Evolutionary conservation across 495 filamentous ascomycete species (phyloP).

Genomic region (Tuber indicum): DNA sequence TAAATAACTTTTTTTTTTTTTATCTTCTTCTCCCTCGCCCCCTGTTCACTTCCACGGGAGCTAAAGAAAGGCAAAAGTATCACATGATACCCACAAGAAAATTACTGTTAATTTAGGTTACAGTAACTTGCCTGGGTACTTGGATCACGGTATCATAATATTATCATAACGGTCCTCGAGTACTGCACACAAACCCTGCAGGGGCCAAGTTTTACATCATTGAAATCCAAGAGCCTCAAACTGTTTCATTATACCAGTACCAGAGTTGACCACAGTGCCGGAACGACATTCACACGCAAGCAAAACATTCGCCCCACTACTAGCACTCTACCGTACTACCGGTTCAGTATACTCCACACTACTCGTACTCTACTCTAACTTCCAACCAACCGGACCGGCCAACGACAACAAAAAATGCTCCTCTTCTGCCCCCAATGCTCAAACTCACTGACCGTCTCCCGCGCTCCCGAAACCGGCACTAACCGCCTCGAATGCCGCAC

Average conservation of each 20-base stretch:
- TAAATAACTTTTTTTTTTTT: neutral
- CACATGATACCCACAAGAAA: too few relatives aligned
- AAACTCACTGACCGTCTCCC: constrained; percentile 74
- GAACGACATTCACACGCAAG: neutral
- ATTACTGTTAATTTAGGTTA: too few relatives aligned
- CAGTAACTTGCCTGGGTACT: too few relatives aligned
- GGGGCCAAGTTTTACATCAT: neutral
- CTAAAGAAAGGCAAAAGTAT: too few relatives aligned
- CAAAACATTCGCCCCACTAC: neutral
- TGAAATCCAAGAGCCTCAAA: neutral
- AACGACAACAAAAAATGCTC: constrained; percentile 49
- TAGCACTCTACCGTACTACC: neutral
- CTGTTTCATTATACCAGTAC: neutral
- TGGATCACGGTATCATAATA: too few relatives aligned
- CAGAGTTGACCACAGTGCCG: too few relatives aligned
- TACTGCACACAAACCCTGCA: neutral
- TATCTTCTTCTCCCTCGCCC: neutral
- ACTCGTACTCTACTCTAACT: neutral
- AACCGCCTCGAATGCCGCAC: constrained; percentile 88
- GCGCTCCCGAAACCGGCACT: constrained; percentile 52
- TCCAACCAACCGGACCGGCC: neutral
- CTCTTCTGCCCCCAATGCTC: constrained; percentile 88
- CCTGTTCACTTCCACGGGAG: neutral
- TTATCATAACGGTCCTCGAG: too few relatives aligned
- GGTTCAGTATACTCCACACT: too few relatives aligned